These are phyloP conservation scores for Phytopythium kandeliae DNA, from an alignment of 352 stramenopile species.

Conservation along the genomic window DNA sequence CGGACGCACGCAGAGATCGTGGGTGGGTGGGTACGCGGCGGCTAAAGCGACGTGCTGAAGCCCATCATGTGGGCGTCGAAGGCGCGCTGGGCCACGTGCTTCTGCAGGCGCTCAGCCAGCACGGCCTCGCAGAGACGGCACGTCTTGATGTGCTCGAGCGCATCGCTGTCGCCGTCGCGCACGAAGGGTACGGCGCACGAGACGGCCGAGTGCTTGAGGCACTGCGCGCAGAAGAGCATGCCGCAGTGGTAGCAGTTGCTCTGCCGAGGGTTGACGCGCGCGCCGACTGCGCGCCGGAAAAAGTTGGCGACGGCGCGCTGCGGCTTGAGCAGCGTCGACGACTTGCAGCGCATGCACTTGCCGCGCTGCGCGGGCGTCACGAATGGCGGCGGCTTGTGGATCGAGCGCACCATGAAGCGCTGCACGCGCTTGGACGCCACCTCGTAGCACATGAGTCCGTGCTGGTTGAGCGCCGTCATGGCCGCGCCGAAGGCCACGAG, in stretches of 20 bases:
- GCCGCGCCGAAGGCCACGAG: constrained; percentile 61
- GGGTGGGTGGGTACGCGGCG: not conserved
- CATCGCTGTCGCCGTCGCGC: constrained; percentile 45
- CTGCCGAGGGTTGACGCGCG: constrained; percentile 36
- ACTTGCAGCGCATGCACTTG: constrained; percentile 75
- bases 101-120: constrained; percentile 53
- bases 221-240: constrained; percentile 65
- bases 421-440: constrained; percentile 58
- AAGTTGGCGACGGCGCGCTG: constrained; percentile 51
- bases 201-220: constrained; percentile 45
- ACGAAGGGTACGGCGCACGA: constrained; percentile 47
- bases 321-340: constrained; percentile 27
- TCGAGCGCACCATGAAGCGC: constrained; percentile 63
- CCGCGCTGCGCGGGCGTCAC: constrained; percentile 43
- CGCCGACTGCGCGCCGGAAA: constrained; percentile 46
- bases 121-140: constrained; percentile 59
- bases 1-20: not conserved
- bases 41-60: constrained; percentile 26
- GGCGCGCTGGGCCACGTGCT: constrained; percentile 35
- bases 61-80: constrained; percentile 59
- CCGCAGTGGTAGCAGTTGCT: constrained; percentile 84
- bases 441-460: constrained; percentile 77
- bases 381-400: constrained; percentile 39
- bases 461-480: constrained; percentile 51
- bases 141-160: constrained; percentile 44